A percentile compares a stretch with the other conserved stretches of the same genome.
Evolutionary conservation across 768 basidiomycete genomes (phyloP).

Genomic region (Auriscalpium vulgare): DNA sequence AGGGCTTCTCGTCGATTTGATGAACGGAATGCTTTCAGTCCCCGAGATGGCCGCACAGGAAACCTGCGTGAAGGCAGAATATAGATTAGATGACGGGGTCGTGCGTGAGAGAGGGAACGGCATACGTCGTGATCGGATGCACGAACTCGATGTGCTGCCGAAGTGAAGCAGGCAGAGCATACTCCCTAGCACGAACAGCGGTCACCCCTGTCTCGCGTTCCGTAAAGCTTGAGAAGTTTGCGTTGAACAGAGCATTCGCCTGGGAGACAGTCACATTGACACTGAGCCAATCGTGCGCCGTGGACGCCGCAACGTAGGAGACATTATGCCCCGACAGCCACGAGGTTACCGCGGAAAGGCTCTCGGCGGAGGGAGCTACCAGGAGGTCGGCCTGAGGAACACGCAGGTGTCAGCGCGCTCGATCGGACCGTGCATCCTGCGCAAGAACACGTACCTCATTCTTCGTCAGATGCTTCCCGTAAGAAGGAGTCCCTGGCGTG

Average conservation of each 20-base stretch:
- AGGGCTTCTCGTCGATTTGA: neutral
- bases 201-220: constrained; percentile 5
- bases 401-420: neutral
- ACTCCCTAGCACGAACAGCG: constrained; percentile 7
- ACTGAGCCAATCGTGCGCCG: constrained; percentile 22
- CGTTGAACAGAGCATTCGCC: constrained; percentile 19
- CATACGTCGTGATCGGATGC: constrained; percentile 8
- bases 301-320: constrained; percentile 16
- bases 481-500: constrained; percentile 16
- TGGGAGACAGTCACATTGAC: constrained; percentile 19
- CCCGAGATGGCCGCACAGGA: neutral
- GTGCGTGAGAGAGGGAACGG: neutral
- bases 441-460: constrained; percentile 16
- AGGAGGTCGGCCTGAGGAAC: constrained; percentile 17
- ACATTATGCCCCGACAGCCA: constrained; percentile 20
- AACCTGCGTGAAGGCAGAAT: neutral
- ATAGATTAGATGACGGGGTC: neutral
- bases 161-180: constrained; percentile 8
- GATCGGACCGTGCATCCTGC: neutral
- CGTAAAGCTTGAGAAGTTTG: constrained; percentile 13
- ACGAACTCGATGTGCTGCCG: constrained; percentile 4
- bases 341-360: constrained; percentile 18
- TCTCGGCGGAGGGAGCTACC: constrained; percentile 17
- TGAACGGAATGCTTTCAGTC: neutral
- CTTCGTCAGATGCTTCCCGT: constrained; percentile 18